Percentiles rank a stretch among this genome's conserved stretches.
phyloP scores from a whole-genome alignment of 768 basidiomycete genomes.

The Chalciporus piperatus region DNA sequence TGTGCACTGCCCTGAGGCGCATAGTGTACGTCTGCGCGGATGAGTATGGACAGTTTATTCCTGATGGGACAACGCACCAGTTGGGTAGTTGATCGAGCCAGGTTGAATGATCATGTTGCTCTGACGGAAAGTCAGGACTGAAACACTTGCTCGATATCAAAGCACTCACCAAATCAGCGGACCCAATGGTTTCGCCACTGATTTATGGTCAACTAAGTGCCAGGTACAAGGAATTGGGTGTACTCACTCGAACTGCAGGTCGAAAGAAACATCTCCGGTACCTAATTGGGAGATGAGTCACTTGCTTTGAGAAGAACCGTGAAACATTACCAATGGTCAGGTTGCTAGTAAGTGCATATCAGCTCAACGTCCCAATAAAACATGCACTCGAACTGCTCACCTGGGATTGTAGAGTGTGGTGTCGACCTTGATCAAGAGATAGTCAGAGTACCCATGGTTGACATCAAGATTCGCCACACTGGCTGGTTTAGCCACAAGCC shows the following conservation, averaged over 20 bases:
- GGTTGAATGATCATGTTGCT: constrained; percentile 56
- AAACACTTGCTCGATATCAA: not conserved
- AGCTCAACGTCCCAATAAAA: not conserved
- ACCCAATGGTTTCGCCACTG: constrained; percentile 53
- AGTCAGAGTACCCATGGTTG: constrained; percentile 61
- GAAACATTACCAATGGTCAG: constrained; percentile 34
- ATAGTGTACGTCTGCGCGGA: constrained; percentile 52
- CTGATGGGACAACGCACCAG: constrained; percentile 34
- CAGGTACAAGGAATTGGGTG: not conserved
- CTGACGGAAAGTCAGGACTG: constrained; percentile 28
- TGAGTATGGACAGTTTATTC: not conserved
- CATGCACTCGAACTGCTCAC: constrained; percentile 27
- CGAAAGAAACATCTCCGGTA: constrained; percentile 63
- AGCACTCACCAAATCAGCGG: constrained; percentile 50
- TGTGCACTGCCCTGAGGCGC: constrained; percentile 51
- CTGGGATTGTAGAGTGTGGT: constrained; percentile 66
- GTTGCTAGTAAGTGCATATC: constrained; percentile 24
- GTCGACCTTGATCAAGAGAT: constrained; percentile 64
- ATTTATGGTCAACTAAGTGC: constrained; percentile 1
- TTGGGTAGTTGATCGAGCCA: constrained; percentile 54
- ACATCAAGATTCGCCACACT: constrained; percentile 60
- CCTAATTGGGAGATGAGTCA: constrained; percentile 45
- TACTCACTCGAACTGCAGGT: constrained; percentile 52
- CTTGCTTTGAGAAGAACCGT: not conserved
- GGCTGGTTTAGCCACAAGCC: constrained; percentile 56